These are phyloP conservation scores for Thamnidium elegans DNA, from an alignment of 192 early-diverging fungal genomes.

Conservation along the genomic window DNA sequence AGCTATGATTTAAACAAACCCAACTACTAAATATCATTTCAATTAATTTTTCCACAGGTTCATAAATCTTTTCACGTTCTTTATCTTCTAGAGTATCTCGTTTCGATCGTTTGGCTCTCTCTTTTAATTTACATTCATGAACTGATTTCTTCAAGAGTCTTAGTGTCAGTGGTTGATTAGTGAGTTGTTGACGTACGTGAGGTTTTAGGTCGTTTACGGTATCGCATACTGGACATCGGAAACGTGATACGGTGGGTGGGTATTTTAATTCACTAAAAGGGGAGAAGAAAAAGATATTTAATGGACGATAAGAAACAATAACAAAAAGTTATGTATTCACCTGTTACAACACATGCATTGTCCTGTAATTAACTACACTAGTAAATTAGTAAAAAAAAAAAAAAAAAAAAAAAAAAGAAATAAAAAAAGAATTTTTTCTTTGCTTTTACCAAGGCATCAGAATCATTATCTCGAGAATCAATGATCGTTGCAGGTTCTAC, in stretches of 20 bases:
- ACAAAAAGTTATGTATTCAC: conserved; percentile 20
- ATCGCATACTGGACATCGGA: conserved; percentile 90
- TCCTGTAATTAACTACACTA: conserved; percentile 43
- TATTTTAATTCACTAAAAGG: conserved; percentile 66
- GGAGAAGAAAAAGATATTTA: background rate
- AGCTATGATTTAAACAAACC: conserved; percentile 62
- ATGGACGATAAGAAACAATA: background rate
- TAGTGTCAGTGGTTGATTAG: conserved; percentile 23
- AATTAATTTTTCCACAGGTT: conserved; percentile 27
- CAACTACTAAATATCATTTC: conserved; percentile 51
- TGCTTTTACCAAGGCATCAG: too few species aligned
- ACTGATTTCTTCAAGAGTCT: conserved; percentile 22
- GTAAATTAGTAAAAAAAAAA: background rate
- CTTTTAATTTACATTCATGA: conserved; percentile 18
- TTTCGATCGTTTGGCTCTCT: background rate
- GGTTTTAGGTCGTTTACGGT: conserved; percentile 74
- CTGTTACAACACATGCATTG: conserved; percentile 65
- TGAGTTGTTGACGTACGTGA: conserved; percentile 4
- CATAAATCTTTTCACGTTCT: conserved; percentile 22
- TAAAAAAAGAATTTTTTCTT: too few species aligned
- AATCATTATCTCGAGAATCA: too few species aligned
- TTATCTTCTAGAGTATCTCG: background rate
- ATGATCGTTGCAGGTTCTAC: too few species aligned
- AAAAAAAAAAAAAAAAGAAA: conserved; percentile 21
- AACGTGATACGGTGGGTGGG: conserved; percentile 68